phyloP scores from a whole-genome alignment of 2,329 filamentous ascomycete genomes.

The Cercospora citrullina region DNA sequence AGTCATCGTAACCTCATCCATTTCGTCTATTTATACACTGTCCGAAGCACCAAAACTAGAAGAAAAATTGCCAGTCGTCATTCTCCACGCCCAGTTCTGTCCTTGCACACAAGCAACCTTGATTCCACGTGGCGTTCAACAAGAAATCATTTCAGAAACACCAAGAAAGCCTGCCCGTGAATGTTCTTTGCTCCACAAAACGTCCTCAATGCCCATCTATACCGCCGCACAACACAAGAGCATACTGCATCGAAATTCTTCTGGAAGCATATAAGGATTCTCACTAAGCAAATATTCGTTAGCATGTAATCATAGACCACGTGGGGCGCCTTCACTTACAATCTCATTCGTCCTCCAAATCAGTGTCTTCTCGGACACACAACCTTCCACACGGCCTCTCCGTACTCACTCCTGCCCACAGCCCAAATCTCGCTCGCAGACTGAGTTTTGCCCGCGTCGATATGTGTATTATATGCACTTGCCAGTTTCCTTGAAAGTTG shows the following conservation, averaged over 20 bases:
- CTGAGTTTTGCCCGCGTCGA: not conserved
- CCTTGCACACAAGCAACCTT: not conserved
- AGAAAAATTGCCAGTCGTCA: not conserved
- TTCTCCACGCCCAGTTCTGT: not conserved
- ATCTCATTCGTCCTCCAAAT: not conserved
- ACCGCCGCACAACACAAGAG: not conserved
- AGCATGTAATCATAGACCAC: not conserved
- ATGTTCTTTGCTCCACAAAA: not conserved
- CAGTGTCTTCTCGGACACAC: not conserved
- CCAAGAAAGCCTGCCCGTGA: no score
- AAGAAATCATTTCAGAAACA: not conserved
- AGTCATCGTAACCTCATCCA: not conserved
- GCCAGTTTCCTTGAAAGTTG: not conserved
- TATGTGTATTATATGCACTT: not conserved
- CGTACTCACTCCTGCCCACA: not conserved
- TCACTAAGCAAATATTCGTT: not conserved
- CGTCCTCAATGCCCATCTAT: not conserved
- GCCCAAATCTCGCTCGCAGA: not conserved
- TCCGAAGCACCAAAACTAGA: no score
- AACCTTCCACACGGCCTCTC: not conserved
- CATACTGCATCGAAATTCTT: not conserved
- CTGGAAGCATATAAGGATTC: not conserved
- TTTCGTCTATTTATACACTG: no score
- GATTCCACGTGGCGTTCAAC: not conserved
- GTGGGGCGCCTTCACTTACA: not conserved